phyloP scores from a whole-genome alignment of 768 basidiomycete species.

The Coprinopsis cinerea region DNA sequence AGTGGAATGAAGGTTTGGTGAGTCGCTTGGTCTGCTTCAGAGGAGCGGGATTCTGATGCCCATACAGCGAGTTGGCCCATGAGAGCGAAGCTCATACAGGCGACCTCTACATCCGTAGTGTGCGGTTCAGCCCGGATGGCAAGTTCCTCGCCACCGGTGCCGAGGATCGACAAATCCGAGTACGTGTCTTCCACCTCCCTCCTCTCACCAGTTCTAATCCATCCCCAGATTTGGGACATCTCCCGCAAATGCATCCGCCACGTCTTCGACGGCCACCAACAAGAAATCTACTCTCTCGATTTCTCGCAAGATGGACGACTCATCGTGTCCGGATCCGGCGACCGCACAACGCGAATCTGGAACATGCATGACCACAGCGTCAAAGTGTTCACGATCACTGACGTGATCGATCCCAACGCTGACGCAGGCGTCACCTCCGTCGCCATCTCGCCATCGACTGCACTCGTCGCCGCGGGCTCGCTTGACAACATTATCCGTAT shows the following conservation, averaged over 20 bases:
- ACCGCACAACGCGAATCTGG: slow-evolving; percentile 45
- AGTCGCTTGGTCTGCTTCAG: slow-evolving; percentile 17
- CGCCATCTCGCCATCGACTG: slow-evolving; percentile 71
- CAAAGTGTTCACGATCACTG: slow-evolving; percentile 44
- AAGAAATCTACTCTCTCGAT: slow-evolving; percentile 92
- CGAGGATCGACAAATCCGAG: slow-evolving; percentile 89
- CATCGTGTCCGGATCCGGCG: slow-evolving; percentile 88
- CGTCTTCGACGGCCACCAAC: slow-evolving; percentile 76
- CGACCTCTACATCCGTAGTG: slow-evolving; percentile 50
- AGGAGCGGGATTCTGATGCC: not conserved
- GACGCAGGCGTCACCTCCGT: slow-evolving; percentile 73
- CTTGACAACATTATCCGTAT: slow-evolving; percentile 76
- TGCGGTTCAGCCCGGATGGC: slow-evolving; percentile 89
- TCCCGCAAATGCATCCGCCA: slow-evolving; percentile 63
- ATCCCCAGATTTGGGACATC: slow-evolving; percentile 85
- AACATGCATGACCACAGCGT: slow-evolving; percentile 33
- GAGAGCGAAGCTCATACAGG: slow-evolving; percentile 21
- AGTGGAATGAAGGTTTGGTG: slow-evolving; percentile 83
- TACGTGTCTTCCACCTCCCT: slow-evolving; percentile 32
- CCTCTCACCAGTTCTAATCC: slow-evolving; percentile 28
- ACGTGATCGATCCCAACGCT: slow-evolving; percentile 41
- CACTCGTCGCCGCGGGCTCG: slow-evolving; percentile 58
- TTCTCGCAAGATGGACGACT: slow-evolving; percentile 83
- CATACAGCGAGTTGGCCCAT: slow-evolving; percentile 23
- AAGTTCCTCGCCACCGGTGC: slow-evolving; percentile 92